Base-by-base conservation (phyloP, 2,329 filamentous ascomycete genomes). In the Gaeumannomyces tritici region DNA sequence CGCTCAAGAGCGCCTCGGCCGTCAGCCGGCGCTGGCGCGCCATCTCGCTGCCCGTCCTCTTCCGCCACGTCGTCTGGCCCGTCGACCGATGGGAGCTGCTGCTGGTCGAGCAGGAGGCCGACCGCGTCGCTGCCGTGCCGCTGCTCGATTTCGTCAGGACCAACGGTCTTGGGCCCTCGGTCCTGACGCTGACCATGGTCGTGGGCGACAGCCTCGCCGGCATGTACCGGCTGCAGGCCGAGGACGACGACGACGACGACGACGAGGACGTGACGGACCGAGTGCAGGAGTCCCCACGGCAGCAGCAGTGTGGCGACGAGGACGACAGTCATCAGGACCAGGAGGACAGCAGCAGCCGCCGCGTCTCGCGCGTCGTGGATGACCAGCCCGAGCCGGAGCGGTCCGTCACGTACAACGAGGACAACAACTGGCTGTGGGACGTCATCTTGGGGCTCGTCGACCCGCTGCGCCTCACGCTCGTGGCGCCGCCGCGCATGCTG, bases 401-500 rank as follows among this genome's bases (percentile, higher is more conserved):
- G 60, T 63, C 61, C 8, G 61, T 63, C 24, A 63, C 64, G 1
- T 68, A 66, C 59, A 64, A 68, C 56, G 65, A 69, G 61, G 66
- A 76, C 31, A 72, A 72, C 47, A 76, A 75, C 64, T 80, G 76
- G 71, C 78, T 83, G 68, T 89, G 83, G 87, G 75, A 76, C 62
- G 76, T 76, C 26, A 65, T 89, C 1, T 82, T 89, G 59, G 71
- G 74, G 7, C 70, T 77, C 24, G 71, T 88, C 35, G 77, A 84
- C 64, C 85, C 83, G 9, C 64, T 76, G 58, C 75, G 78, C 57
- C 70, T 89, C 63, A 83, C 82, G 9, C 74, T 89, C 62, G 72
- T 86, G 58, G 86, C 87, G 0, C 83, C 87, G 8, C 86, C 88
- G 0, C 76, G 80, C 4, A 82, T 85, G 24, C 76, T 92, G 9